These are phyloP conservation scores for Cyclotella cryptica DNA, from an alignment of 108 stramenopile genomes.

Conservation along the genomic window DNA sequence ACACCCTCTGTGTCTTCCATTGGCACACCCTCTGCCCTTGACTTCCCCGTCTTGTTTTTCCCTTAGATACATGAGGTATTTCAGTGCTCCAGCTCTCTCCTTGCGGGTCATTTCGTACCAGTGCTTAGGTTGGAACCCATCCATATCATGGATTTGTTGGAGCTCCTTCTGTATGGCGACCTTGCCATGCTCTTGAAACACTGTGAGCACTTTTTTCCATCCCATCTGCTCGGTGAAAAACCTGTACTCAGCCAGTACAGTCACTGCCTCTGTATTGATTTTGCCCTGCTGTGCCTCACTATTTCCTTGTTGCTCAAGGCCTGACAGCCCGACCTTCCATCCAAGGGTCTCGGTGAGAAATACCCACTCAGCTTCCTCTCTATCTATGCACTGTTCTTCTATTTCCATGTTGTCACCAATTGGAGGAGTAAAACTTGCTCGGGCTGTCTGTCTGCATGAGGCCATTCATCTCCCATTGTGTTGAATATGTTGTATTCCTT, in stretches of 20 bases:
- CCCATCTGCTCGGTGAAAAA: not conserved
- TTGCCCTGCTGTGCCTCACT: not conserved
- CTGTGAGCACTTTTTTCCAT: not conserved
- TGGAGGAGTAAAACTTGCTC: not conserved
- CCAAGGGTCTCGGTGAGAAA: not conserved
- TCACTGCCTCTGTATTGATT: not conserved
- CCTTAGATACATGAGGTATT: too few species aligned
- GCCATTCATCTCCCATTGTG: not conserved
- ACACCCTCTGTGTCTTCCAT: too few species aligned
- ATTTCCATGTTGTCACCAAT: not conserved
- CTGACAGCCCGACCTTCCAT: slow-evolving; percentile 7
- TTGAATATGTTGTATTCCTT: not conserved
- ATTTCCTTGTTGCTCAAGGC: not conserved
- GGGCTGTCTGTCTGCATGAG: too few species aligned
- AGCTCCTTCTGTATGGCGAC: not conserved
- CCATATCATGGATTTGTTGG: too few species aligned
- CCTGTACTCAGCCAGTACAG: not conserved
- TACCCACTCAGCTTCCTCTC: not conserved
- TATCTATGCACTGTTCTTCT: not conserved
- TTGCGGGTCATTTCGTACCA: too few species aligned
- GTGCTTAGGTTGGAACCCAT: too few species aligned
- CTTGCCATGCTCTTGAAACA: not conserved
- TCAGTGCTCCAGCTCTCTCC: too few species aligned
- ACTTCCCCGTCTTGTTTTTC: too few species aligned
- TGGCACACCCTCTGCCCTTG: too few species aligned